Conservation (phyloP, 768 basidiomycete species). For the Phanerochaete sordida region DNA sequence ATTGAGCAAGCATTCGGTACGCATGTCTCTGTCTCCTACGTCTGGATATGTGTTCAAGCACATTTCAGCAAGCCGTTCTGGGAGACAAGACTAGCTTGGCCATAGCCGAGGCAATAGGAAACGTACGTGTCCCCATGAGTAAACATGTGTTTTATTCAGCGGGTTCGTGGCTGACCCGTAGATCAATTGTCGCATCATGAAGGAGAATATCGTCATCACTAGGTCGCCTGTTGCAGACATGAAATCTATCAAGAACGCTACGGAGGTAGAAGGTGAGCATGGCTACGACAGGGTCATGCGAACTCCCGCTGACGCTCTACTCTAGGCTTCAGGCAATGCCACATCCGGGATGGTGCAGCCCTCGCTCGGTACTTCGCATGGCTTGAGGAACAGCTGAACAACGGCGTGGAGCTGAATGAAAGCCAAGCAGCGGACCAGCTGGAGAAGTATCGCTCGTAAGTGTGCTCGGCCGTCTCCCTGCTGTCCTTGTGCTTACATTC, state of each 20-base stretch:
- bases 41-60: too few species aligned
- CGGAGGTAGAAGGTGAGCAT: conserved; percentile 55
- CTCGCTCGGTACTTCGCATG: conserved; percentile 89
- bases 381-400: conserved; percentile 80
- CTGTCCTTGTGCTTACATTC: neutral
- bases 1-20: conserved; percentile 28
- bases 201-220: conserved; percentile 57
- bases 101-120: conserved; percentile 74
- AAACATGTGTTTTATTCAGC: conserved; percentile 3
- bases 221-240: conserved; percentile 76
- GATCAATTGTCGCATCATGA: conserved; percentile 22
- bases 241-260: conserved; percentile 77
- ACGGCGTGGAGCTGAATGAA: conserved; percentile 65
- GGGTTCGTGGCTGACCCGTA: conserved; percentile 15
- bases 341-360: conserved; percentile 88
- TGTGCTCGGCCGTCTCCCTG: conserved; percentile 6
- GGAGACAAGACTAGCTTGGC: conserved; percentile 79
- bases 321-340: conserved; percentile 83
- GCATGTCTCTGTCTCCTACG: too few species aligned
- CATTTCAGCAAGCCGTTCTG: conserved; percentile 75
- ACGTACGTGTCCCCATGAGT: conserved; percentile 36
- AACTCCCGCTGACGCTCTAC: neutral
- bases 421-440: conserved; percentile 76
- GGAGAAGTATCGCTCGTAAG: conserved; percentile 78
- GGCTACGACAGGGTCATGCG: neutral